phyloP scores from a whole-genome alignment of 2,329 filamentous ascomycete genomes.

The Escovopsis weberi region DNA sequence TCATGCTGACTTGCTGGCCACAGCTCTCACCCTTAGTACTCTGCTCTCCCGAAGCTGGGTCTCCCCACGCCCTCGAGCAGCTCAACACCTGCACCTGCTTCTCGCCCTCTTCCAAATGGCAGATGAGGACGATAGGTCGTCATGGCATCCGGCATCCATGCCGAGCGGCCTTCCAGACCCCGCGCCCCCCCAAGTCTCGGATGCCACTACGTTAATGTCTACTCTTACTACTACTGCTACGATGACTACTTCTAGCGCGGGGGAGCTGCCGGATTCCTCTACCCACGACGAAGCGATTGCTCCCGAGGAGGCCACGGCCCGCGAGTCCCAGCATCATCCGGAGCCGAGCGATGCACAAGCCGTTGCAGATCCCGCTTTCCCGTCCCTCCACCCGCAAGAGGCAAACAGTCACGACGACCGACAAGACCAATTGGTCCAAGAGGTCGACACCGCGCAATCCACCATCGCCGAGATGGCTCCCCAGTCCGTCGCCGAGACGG shows the following conservation, averaged over 20 bases:
- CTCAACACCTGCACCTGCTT: not conserved
- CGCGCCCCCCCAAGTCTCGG: conserved; percentile 6
- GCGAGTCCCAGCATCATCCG: no score
- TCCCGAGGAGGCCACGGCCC: not conserved
- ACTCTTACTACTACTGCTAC: no score
- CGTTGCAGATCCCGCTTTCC: no score
- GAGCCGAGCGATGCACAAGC: no score
- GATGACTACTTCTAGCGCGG: no score
- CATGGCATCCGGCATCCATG: conserved; percentile 28
- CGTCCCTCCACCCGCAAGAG: no score
- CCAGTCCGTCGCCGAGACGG: not conserved
- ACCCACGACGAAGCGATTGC: conserved; percentile 1
- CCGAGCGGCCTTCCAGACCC: conserved; percentile 16
- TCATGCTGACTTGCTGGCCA: no score
- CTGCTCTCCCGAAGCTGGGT: not conserved
- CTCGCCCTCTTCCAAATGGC: conserved; percentile 18
- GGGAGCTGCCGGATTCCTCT: not conserved
- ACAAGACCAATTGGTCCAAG: no score
- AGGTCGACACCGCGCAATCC: no score
- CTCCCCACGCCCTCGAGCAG: not conserved
- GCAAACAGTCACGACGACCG: no score
- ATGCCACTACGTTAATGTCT: no score
- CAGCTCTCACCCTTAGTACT: not conserved
- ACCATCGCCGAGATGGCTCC: no score
- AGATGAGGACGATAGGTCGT: conserved; percentile 19